Base-by-base conservation (phyloP, 441 rosid genomes). In the Gossypium schwendimanii region DNA sequence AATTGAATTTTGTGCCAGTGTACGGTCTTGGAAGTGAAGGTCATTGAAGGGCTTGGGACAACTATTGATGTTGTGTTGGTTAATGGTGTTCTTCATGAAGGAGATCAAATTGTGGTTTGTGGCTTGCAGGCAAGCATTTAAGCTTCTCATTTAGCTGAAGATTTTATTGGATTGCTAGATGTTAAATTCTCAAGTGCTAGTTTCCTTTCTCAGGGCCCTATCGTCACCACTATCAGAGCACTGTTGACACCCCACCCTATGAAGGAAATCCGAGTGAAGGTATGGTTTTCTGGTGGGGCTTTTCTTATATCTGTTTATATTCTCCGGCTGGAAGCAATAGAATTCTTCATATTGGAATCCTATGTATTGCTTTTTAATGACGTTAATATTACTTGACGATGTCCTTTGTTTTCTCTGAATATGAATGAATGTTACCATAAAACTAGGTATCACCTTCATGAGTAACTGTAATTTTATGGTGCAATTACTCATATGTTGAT, bases 261-360 rank as follows among this genome's bases (percentile, higher is more conserved):
- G 99, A 93, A 91, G 79, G 99, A 95, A 89, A 85, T 93, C 58
- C 87, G 98, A 49, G 95, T 95, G 72, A 95, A 95, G 95, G 98
- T 90, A 77, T 68, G 81, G 3, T 24, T 76, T 59, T 82, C 12
- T 44, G 70, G 23, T 41, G 17, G 73, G 20, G 17, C 20, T 20
- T 70, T 8, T 57, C 36, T 57, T 0, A n/a, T 23, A 20, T 41
- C 31, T 1, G 7, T 11, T 39, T 63, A 20, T 41, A 41, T 18
- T 33, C 53, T 41, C 10, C 5, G 53, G 52, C 17, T 1, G 17
- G 31, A 41, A 39, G 68, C 20, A 10, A 63, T 31, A 31, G 18
- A 60, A 31, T 61, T 61, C 23, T 61, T 61, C 6, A 31, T 61
- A 8, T 28, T 0, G 23, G 65, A 39, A 39, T 63, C 5, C 52